Evolutionary conservation across 805 yeast genomes (phyloP).

Genomic region (Teunomyces funiuensis): DNA sequence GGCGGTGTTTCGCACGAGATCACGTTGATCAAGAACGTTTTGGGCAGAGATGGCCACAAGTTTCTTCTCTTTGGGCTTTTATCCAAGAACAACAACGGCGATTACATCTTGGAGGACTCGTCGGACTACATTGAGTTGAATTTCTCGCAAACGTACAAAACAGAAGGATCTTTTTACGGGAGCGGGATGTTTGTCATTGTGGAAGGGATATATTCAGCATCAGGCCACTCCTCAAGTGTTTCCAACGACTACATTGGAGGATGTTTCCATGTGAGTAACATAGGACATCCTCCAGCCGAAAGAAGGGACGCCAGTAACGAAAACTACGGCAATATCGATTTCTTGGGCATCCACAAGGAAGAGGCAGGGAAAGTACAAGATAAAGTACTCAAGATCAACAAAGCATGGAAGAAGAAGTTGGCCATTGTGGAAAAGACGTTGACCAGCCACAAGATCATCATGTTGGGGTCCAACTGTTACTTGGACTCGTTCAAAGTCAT

Average conservation of each 20-base stretch:
- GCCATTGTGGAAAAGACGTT: constrained; percentile 56
- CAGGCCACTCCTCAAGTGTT: constrained; percentile 44
- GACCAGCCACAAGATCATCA: constrained; percentile 55
- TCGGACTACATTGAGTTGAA: constrained; percentile 73
- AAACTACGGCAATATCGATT: constrained; percentile 77
- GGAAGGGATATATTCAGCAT: constrained; percentile 80
- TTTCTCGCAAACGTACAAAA: constrained; percentile 57
- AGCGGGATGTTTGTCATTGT: constrained; percentile 77
- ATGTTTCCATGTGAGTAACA: constrained; percentile 66
- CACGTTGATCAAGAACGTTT: constrained; percentile 75
- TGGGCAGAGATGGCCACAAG: constrained; percentile 79
- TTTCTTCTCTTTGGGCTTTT: constrained; percentile 81
- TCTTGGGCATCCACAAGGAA: constrained; percentile 45
- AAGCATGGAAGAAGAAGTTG: constrained; percentile 54
- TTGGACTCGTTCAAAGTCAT: constrained; percentile 60
- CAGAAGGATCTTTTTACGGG: constrained; percentile 64
- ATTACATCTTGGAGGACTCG: constrained; percentile 78
- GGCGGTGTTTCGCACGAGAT: constrained; percentile 33
- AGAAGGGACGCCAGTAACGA: constrained; percentile 63
- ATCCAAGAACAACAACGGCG: constrained; percentile 59
- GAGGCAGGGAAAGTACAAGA: constrained; percentile 14
- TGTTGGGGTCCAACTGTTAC: constrained; percentile 74
- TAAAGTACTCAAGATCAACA: constrained; percentile 57
- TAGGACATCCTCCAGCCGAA: constrained; percentile 90
- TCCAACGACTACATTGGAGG: constrained; percentile 36